Evolutionary conservation across 1,139 yeast genomes (phyloP).

Genomic region (Chernovozyma sophiae-reginae): DNA sequence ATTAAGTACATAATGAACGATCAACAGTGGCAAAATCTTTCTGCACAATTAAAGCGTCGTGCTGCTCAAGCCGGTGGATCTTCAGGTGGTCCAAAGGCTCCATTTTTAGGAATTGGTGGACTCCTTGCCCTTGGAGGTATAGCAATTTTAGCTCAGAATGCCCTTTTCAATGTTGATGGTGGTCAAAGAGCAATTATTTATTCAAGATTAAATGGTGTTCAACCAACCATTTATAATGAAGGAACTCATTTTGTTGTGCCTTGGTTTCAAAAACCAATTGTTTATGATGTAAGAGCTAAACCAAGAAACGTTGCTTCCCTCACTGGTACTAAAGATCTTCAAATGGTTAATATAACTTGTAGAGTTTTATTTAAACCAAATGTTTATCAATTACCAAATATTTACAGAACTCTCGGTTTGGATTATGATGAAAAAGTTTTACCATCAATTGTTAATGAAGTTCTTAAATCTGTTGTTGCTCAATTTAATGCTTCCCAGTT

Average conservation of each 20-base stretch:
- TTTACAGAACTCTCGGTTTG: constrained; percentile 85
- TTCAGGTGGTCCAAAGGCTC: constrained; percentile 42
- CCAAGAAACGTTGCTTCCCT: constrained; percentile 96
- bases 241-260: constrained; percentile 96
- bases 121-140: constrained; percentile 70
- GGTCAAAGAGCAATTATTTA: constrained; percentile 97
- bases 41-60: constrained; percentile 61
- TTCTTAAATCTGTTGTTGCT: constrained; percentile 92
- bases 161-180: constrained; percentile 95
- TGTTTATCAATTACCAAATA: constrained; percentile 68
- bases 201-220: constrained; percentile 84
- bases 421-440: constrained; percentile 96
- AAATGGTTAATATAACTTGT: constrained; percentile 98
- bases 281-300: constrained; percentile 94
- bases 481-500: constrained; percentile 97
- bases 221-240: constrained; percentile 80
- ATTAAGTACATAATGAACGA: constrained; percentile 39
- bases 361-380: constrained; percentile 93
- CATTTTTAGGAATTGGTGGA: constrained; percentile 80
- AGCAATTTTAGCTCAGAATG: constrained; percentile 60
- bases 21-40: constrained; percentile 64
- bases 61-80: constrained; percentile 50
- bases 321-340: constrained; percentile 97
- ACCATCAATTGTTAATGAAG: constrained; percentile 97
- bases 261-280: constrained; percentile 90